Conservation (phyloP, 1,139 yeast genomes). For the Pichia sp. region DNA sequence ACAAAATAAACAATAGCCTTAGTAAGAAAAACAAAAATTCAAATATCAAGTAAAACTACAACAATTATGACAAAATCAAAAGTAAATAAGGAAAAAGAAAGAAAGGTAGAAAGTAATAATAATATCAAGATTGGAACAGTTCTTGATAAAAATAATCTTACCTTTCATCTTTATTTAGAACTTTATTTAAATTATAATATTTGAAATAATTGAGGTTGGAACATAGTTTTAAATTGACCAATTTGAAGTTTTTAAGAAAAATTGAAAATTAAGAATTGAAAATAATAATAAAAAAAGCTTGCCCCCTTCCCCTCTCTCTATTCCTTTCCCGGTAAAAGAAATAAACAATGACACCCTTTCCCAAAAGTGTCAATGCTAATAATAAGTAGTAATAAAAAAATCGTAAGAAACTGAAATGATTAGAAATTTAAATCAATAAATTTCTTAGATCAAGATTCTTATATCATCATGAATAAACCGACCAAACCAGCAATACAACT, state of each 20-base stretch:
- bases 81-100: neutral
- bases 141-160: neutral
- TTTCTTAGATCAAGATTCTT: neutral
- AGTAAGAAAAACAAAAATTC: neutral
- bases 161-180: neutral
- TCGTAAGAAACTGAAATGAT: neutral
- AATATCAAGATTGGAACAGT: neutral
- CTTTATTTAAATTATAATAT: too few relatives aligned
- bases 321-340: conserved; percentile 9
- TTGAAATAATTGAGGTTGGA: conserved; percentile 9
- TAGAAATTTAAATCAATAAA: neutral
- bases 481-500: conserved; percentile 12
- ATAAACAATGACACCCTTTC: conserved; percentile 7
- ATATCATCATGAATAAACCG: conserved; percentile 11
- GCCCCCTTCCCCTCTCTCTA: conserved; percentile 16
- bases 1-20: neutral
- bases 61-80: neutral
- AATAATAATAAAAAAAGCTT: neutral
- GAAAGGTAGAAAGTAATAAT: neutral
- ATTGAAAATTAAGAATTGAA: neutral
- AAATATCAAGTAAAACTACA: neutral
- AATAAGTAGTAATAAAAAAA: neutral
- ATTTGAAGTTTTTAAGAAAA: neutral
- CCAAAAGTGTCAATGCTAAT: conserved; percentile 9
- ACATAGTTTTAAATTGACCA: neutral